Evolutionary conservation across 2,329 filamentous ascomycete genomes (phyloP).

Genomic region (Alternaria brassicae): DNA sequence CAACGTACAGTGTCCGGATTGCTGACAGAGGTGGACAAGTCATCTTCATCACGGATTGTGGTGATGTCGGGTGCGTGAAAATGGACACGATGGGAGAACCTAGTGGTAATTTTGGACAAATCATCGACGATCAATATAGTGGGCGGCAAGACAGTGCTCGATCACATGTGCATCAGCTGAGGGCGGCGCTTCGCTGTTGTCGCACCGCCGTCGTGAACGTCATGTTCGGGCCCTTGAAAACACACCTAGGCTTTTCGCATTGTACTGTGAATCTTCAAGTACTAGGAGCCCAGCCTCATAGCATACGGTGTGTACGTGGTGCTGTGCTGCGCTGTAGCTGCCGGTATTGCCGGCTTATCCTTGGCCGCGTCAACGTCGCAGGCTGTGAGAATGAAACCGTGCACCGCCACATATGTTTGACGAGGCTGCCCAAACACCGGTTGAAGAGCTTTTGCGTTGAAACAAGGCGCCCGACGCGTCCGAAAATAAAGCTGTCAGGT

Average conservation of each 20-base stretch:
- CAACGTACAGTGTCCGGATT: not conserved
- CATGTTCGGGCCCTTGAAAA: not conserved
- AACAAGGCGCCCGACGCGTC: constrained; percentile 5
- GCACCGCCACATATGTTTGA: constrained; percentile 29
- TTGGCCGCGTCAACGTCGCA: constrained; percentile 23
- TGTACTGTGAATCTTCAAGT: not conserved
- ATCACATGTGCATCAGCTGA: not conserved
- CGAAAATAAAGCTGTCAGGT: constrained; percentile 8
- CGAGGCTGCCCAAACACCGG: constrained; percentile 7
- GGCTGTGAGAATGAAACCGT: constrained; percentile 12
- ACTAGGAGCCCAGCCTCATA: not conserved
- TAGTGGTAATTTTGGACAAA: too few species aligned
- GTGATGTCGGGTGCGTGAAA: too few species aligned
- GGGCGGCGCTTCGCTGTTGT: not conserved
- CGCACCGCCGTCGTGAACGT: not conserved
- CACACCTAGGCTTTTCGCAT: not conserved
- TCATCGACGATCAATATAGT: not conserved
- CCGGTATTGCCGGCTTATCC: constrained; percentile 20
- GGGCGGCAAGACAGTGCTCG: not conserved
- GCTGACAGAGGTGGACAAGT: not conserved
- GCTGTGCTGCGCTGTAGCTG: not conserved
- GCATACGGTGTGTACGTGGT: not conserved
- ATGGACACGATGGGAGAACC: too few species aligned
- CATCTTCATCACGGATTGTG: not conserved
- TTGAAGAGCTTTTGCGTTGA: not conserved